Evolutionary conservation across 805 yeast genomes (phyloP).

Genomic region (Monosporozyma aerobia): DNA sequence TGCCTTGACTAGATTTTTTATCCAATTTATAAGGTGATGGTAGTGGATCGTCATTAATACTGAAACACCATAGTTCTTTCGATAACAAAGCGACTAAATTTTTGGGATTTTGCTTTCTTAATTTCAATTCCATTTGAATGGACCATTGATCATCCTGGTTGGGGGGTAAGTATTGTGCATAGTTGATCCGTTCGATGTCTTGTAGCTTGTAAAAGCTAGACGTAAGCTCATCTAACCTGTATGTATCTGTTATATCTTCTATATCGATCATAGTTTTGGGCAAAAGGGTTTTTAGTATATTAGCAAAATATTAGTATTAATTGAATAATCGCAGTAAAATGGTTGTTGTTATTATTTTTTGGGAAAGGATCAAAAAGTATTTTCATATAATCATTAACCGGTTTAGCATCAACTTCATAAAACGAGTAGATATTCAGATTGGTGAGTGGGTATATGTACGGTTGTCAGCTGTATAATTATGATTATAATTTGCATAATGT

Average conservation of each 20-base stretch:
- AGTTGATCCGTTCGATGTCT: constrained; percentile 25
- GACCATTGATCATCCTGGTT: constrained; percentile 34
- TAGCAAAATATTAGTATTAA: not conserved
- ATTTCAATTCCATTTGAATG: constrained; percentile 33
- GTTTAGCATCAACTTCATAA: too few species aligned
- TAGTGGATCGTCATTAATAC: constrained; percentile 31
- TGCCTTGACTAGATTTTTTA: not conserved
- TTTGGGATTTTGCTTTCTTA: constrained; percentile 30
- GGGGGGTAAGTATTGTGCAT: constrained; percentile 26
- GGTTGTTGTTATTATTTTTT: too few species aligned
- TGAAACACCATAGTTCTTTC: constrained; percentile 38
- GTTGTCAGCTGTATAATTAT: too few species aligned
- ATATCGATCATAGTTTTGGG: not conserved
- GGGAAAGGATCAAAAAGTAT: too few species aligned
- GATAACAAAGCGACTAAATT: constrained; percentile 33
- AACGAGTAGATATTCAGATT: too few species aligned
- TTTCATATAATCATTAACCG: too few species aligned
- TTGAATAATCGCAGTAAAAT: too few species aligned
- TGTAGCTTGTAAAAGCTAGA: constrained; percentile 26
- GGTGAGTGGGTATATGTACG: too few species aligned
- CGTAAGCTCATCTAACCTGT: constrained; percentile 22
- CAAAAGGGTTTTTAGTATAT: not conserved
- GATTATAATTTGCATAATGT: too few species aligned
- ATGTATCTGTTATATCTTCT: constrained; percentile 4
- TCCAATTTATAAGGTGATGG: constrained; percentile 21